Evolutionary conservation across 306 rosid genomes (phyloP), one percentile per base, ranked within the genome.

Genomic region (Canavalia gladiata): DNA sequence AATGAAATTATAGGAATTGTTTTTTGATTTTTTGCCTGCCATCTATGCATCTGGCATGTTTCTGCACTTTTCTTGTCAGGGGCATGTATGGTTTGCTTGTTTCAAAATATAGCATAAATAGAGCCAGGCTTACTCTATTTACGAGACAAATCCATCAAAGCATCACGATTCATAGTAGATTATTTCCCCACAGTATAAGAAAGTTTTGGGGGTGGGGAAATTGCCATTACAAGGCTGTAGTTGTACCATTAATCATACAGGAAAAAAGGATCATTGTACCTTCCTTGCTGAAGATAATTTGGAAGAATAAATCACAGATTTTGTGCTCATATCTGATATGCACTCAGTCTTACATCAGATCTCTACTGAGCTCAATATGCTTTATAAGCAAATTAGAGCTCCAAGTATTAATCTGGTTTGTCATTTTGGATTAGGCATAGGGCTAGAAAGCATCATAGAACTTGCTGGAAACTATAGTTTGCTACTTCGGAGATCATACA

Each of bases 391-490:
- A 39, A 64, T 63, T 4, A 52, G 39, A 62, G 49, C 25, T 66
- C 46, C 74, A 35, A 25, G 13, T 57, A 30, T 31, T 46, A 4
- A 46, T 51, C 64, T 67, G 7, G 31, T 30, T 54, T 37, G 74
- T 52, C 75, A 42, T 78, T 64, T 76, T 76, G 45, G 28, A 31
- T 42, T 57, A 57, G 33, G 69, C 49, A 56, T 55, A 49, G 59
- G 9, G 73, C 64, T 50, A 50, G 50, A 63, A 35, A 62, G 41
- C 72, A 49, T 50, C n/a, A 34, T 31, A 13, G 80, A 46, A 45
- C 63, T n/a, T 76, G 25, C 46, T 78, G 45, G 67, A 54, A 54
- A 10, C 74, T 54, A 56, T 37, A 54, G 41, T 28, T 41, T 42
- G 72, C 54, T 25, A 3, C 71, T n/a, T 42, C 54, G 10, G 68